phyloP scores from a whole-genome alignment of 768 basidiomycete genomes.

The Lepiota subincarnata region DNA sequence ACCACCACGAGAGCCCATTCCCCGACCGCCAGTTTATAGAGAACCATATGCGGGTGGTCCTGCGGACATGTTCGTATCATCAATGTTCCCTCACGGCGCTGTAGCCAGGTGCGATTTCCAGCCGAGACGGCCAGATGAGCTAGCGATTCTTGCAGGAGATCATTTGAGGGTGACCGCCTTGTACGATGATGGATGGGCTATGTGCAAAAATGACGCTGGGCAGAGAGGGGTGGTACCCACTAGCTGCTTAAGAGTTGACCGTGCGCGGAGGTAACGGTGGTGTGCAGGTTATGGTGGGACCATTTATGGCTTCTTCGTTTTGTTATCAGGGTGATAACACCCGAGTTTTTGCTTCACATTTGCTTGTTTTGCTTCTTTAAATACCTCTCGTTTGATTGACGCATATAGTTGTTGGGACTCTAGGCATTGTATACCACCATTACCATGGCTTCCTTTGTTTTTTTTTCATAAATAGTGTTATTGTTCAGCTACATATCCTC shows the following conservation, averaged over 20 bases:
- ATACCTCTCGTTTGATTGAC: too few species aligned
- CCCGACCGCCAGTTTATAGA: background rate
- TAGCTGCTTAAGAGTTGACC: conserved; percentile 48
- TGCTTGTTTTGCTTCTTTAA: background rate
- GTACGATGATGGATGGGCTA: conserved; percentile 77
- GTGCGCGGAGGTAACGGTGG: background rate
- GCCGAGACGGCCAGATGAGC: conserved; percentile 66
- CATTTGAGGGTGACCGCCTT: conserved; percentile 48
- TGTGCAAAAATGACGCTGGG: conserved; percentile 53
- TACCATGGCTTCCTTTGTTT: background rate
- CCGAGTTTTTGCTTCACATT: background rate
- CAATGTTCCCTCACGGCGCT: conserved; percentile 20
- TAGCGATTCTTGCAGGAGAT: conserved; percentile 59
- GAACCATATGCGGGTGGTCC: background rate
- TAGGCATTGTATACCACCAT: conserved; percentile 4
- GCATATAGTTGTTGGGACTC: background rate
- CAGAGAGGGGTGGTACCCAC: conserved; percentile 75
- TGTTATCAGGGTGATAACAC: too few species aligned
- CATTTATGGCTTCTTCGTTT: background rate
- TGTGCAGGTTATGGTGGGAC: background rate
- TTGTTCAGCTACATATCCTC: too few species aligned
- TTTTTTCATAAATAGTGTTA: background rate
- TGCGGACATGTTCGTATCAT: background rate
- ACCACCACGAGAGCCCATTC: background rate
- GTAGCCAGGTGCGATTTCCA: conserved; percentile 56